Base-by-base conservation (phyloP, 331 rosid species). In the Acacia concinna region DNA sequence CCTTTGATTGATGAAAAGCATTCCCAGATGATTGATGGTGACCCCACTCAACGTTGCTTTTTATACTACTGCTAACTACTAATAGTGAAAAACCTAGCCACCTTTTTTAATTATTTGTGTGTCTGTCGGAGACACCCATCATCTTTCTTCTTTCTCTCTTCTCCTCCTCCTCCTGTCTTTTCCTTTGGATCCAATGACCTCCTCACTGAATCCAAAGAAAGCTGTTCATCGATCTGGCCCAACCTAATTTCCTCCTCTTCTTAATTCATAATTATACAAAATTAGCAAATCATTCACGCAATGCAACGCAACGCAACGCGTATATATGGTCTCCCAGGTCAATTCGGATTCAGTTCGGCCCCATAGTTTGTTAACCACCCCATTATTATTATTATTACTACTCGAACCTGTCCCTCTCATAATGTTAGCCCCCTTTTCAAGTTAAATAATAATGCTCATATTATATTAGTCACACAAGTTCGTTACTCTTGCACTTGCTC, bases 161-260 rank as follows among this genome's bases (percentile, higher is more conserved):
- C 68, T 85, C 64, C 60, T 78, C 54, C 82, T 84, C 85, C 68
- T 85, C 64, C 60, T 78, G 85, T 68, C 85, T 70, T 76, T 77
- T 84, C 78, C 87, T 67, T 86, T 81, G 87, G 83, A 79, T 86
- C 91, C 88, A 68, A 78, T 13, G 73, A 76, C 82, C 82, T 80
- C 81, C 82, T 84, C 93, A 86, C 97, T 76, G 97, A 91, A 91
- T 86, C 85, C 84, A 85, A 89, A 83, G 87, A 71, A n/a, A n/a
- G n/a, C n/a, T n/a, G n/a, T n/a, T n/a, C n/a, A n/a, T n/a, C n/a
- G n/a, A n/a, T n/a, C n/a, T n/a, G n/a, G n/a, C n/a, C n/a, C n/a
- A n/a, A n/a, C n/a, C n/a, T n/a, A n/a, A 9, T 21, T 54, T 51
- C 9, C 2, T 20, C 2, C 4, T 44, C 6, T 47, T 47, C 2